Percentiles rank a stretch among this genome's conserved stretches.
phyloP scores from a whole-genome alignment of 2,329 filamentous ascomycete genomes.

The Malbranchea cinnamomea region DNA sequence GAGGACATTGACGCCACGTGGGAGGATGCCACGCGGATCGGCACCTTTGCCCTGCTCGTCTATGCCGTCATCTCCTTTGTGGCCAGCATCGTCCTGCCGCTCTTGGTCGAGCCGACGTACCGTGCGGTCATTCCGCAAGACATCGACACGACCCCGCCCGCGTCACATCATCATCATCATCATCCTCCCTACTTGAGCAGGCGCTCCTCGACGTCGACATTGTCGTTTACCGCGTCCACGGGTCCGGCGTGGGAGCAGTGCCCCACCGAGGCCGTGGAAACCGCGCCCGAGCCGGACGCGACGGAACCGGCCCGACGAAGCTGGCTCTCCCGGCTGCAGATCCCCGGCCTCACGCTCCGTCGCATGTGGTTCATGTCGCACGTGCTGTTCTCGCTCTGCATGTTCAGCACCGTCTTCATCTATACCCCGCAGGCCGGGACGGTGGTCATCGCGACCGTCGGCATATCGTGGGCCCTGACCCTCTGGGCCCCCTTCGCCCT shows the following conservation, averaged over 20 bases:
- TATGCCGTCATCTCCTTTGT: constrained; percentile 74
- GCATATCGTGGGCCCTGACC: constrained; percentile 82
- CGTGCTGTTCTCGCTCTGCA: constrained; percentile 65
- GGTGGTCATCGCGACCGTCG: constrained; percentile 62
- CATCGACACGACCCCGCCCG: constrained; percentile 6
- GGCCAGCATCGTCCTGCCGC: constrained; percentile 69
- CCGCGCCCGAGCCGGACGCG: background rate
- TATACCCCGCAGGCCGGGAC: constrained; percentile 57
- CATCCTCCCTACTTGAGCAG: constrained; percentile 13
- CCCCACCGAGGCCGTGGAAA: no score
- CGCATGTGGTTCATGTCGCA: constrained; percentile 77
- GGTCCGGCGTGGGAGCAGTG: constrained; percentile 17
- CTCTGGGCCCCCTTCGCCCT: constrained; percentile 93
- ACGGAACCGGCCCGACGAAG: constrained; percentile 11
- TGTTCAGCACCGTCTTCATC: constrained; percentile 73
- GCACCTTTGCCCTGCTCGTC: constrained; percentile 76
- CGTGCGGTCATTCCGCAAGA: constrained; percentile 11
- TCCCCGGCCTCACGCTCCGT: constrained; percentile 73
- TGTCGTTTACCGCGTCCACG: constrained; percentile 17
- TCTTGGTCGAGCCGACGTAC: constrained; percentile 74
- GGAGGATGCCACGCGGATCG: constrained; percentile 71
- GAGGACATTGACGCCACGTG: constrained; percentile 65
- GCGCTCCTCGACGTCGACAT: constrained; percentile 19
- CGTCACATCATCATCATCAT: constrained; percentile 10
- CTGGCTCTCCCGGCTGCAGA: constrained; percentile 49